Evolutionary conservation across 495 filamentous ascomycete genomes (phyloP).

Genomic region (Lepraria neglecta): DNA sequence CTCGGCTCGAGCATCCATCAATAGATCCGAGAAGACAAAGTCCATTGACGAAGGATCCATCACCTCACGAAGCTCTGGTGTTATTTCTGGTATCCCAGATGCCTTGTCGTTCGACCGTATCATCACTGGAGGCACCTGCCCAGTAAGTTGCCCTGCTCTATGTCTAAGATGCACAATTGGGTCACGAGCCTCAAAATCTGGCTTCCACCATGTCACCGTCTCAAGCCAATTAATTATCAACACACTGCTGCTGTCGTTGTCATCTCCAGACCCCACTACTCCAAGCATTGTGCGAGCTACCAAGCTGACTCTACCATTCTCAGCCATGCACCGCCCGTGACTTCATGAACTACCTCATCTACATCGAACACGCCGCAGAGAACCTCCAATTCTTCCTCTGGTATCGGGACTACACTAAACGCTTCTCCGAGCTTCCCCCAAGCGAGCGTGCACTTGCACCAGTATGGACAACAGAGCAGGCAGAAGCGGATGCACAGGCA

Average conservation of each 20-base stretch:
- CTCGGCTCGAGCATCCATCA: conserved; percentile 25
- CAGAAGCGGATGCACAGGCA: conserved; percentile 39
- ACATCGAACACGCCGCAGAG: conserved; percentile 67
- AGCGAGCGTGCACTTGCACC: conserved; percentile 52
- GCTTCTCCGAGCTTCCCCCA: conserved; percentile 50
- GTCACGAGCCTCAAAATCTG: neutral
- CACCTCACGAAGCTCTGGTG: conserved; percentile 25
- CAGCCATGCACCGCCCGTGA: conserved; percentile 69
- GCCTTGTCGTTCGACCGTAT: conserved; percentile 67
- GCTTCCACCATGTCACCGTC: neutral
- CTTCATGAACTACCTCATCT: conserved; percentile 74
- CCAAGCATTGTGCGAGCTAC: conserved; percentile 2
- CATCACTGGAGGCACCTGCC: conserved; percentile 64
- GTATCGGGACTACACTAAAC: conserved; percentile 57
- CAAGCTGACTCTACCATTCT: conserved; percentile 7
- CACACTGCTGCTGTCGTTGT: neutral
- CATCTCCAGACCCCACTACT: neutral
- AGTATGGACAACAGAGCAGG: conserved; percentile 55
- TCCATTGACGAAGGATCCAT: conserved; percentile 31
- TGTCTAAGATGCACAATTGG: neutral
- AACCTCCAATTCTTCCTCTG: conserved; percentile 78
- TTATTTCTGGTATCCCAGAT: conserved; percentile 52
- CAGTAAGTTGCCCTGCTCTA: conserved; percentile 48
- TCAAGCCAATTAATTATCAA: conserved; percentile 7
- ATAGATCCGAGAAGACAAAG: conserved; percentile 28